These are phyloP conservation scores for Thelonectria discophora DNA, from an alignment of 2,329 filamentous ascomycete genomes.

Conservation along the genomic window DNA sequence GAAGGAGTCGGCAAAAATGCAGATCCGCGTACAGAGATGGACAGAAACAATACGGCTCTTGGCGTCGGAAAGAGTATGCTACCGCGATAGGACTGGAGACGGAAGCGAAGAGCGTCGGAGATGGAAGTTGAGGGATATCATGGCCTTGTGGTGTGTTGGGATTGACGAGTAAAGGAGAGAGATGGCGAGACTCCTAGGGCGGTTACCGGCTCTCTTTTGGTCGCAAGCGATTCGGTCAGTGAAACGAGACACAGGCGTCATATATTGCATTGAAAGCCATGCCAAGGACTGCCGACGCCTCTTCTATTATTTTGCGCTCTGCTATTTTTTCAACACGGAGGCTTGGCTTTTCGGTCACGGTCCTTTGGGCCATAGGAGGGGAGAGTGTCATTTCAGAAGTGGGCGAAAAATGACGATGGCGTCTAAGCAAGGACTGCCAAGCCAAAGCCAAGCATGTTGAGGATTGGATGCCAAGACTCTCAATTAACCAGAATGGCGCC, in stretches of 20 bases:
- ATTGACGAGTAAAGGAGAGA: not conserved
- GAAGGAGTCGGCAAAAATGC: constrained; percentile 1
- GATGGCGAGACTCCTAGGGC: too few species aligned
- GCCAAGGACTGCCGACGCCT: constrained; percentile 33
- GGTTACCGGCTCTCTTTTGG: too few species aligned
- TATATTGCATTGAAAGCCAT: constrained; percentile 23
- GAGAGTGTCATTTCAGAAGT: not conserved
- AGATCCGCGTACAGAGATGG: not conserved
- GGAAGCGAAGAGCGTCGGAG: not conserved
- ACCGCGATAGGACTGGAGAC: not conserved
- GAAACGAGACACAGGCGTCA: constrained; percentile 22
- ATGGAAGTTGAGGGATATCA: constrained; percentile 1
- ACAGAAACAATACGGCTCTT: not conserved
- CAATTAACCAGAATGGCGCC: constrained; percentile 23
- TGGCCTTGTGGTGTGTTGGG: not conserved
- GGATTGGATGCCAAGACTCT: constrained; percentile 32
- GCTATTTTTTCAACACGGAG: too few species aligned
- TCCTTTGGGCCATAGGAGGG: constrained; percentile 1
- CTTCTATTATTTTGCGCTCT: too few species aligned
- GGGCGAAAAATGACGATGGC: not conserved
- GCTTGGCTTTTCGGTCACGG: too few species aligned
- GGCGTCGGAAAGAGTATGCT: not conserved
- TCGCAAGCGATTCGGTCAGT: constrained; percentile 10
- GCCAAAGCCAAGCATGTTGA: constrained; percentile 21
- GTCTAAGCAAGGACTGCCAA: constrained; percentile 19